Conservation (phyloP, 2,329 filamentous ascomycete species). For the Alternaria panax region DNA sequence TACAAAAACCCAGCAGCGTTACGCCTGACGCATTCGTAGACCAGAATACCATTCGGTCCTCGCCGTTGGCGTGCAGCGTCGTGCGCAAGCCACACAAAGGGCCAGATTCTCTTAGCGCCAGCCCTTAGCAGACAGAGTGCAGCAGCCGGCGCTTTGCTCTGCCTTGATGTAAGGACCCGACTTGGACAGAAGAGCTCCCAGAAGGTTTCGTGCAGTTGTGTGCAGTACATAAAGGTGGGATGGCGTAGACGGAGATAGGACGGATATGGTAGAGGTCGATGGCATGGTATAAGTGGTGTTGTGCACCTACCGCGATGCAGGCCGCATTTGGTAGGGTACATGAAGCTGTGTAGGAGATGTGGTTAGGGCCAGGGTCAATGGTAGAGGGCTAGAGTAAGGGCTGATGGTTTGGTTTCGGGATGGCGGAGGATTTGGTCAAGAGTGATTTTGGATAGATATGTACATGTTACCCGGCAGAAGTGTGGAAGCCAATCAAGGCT, state of each 20-base stretch:
- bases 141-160: background rate
- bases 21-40: background rate
- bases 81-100: conserved; percentile 40
- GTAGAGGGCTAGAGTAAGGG: background rate
- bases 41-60: conserved; percentile 18
- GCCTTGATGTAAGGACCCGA: background rate
- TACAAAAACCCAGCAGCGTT: background rate
- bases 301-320: background rate
- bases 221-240: background rate
- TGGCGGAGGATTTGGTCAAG: background rate
- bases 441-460: background rate
- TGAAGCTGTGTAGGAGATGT: background rate
- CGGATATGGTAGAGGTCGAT: background rate
- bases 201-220: background rate
- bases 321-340: background rate
- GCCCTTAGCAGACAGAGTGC: background rate
- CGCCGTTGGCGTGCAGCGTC: conserved; percentile 19
- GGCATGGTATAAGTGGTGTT: background rate
- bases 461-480: background rate
- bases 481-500: background rate
- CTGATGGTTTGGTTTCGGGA: background rate
- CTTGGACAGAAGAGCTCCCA: background rate
- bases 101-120: conserved; percentile 32
- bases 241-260: background rate
- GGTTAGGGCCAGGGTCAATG: background rate